phyloP scores from a whole-genome alignment of 495 filamentous ascomycete genomes.

The Tuber brumale region DNA sequence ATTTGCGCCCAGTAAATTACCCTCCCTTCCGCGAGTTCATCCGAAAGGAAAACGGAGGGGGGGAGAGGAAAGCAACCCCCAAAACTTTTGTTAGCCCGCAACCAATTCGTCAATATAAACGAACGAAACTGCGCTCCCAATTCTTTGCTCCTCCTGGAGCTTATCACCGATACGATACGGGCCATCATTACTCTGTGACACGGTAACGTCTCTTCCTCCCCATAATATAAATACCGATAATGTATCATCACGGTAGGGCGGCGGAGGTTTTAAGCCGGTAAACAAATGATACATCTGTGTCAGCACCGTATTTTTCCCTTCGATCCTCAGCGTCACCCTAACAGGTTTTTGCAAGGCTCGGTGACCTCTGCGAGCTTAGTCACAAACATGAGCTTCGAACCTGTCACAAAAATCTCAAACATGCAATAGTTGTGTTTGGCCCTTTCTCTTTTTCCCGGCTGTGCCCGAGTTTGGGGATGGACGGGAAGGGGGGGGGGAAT shows the following conservation, averaged over 20 bases:
- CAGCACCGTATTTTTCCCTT: not conserved
- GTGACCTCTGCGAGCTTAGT: slow-evolving; percentile 1
- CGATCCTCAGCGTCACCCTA: not conserved
- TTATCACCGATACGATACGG: not conserved
- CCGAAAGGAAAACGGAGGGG: not conserved
- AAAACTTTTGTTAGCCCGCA: not conserved
- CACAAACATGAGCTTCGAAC: not conserved
- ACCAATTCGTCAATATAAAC: not conserved
- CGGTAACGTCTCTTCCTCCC: not conserved
- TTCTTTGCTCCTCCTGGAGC: not conserved
- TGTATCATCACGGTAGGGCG: not conserved
- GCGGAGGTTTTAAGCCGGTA: not conserved
- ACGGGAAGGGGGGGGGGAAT: not conserved
- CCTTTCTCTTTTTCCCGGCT: not conserved
- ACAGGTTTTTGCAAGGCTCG: not conserved
- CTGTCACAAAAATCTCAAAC: slow-evolving; percentile 7
- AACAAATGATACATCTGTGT: not conserved
- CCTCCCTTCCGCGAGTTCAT: slow-evolving; percentile 3
- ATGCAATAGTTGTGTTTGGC: slow-evolving; percentile 1
- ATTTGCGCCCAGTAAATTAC: not conserved
- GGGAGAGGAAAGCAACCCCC: not conserved
- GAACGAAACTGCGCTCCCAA: not conserved
- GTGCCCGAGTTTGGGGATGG: not conserved
- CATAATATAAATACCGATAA: not conserved
- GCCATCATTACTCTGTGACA: not conserved